Percentiles rank a stretch among this genome's conserved stretches.
phyloP scores from a whole-genome alignment of 805 yeast species.

The Sugiyamaella chiloensis region DNA sequence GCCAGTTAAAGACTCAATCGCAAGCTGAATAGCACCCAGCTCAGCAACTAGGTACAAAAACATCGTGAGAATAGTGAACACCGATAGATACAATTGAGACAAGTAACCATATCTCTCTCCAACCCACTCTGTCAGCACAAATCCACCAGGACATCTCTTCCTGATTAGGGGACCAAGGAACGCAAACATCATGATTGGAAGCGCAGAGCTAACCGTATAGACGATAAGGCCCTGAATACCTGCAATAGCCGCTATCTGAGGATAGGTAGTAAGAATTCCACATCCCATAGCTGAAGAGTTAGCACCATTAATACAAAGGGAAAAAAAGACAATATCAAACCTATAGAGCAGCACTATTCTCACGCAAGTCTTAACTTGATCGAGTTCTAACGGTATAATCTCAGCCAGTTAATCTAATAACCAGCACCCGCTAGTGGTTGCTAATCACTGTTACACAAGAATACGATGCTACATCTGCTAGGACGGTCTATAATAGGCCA shows the following conservation, averaged over 20 bases:
- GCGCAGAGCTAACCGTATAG: conserved; percentile 72
- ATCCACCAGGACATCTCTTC: conserved; percentile 79
- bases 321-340: conserved; percentile 3
- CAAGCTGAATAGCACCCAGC: conserved; percentile 72
- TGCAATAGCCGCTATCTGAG: conserved; percentile 79
- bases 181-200: conserved; percentile 84
- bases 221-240: conserved; percentile 87
- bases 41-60: conserved; percentile 80
- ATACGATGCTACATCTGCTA: not conserved
- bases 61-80: conserved; percentile 80
- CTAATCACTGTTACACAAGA: conserved; percentile 1
- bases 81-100: conserved; percentile 71
- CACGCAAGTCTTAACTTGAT: conserved; percentile 82
- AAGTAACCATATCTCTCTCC: conserved; percentile 71
- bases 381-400: conserved; percentile 76
- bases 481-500: conserved; percentile 23
- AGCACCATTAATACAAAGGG: not conserved
- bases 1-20: conserved; percentile 74
- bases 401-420: conserved; percentile 45
- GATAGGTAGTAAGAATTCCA: conserved; percentile 81
- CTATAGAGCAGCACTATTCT: conserved; percentile 43
- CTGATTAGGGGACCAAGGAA: conserved; percentile 78
- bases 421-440: conserved; percentile 8
- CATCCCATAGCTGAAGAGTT: conserved; percentile 70
- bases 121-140: conserved; percentile 94